phyloP scores from a whole-genome alignment of 1,139 yeast species.

The Sugiyamaella paludigena region DNA sequence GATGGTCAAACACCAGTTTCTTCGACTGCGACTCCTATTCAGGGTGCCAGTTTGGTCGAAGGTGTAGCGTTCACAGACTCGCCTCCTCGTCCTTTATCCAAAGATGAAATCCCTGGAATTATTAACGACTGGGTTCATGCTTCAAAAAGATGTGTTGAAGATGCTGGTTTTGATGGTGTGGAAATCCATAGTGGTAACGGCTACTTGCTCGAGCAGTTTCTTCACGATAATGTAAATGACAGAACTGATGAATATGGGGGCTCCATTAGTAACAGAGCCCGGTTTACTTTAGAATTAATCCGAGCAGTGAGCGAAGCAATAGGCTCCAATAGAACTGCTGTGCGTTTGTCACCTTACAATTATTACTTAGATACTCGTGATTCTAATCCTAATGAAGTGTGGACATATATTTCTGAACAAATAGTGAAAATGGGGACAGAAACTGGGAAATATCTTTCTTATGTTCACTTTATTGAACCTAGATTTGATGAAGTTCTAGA shows the following conservation, averaged over 20 bases:
- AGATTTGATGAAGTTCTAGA: slow-evolving; percentile 20
- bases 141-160: slow-evolving; percentile 46
- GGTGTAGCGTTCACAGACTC: slow-evolving; percentile 26
- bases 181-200: slow-evolving; percentile 69
- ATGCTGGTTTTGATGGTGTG: slow-evolving; percentile 64
- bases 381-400: slow-evolving; percentile 24
- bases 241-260: slow-evolving; percentile 69
- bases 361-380: slow-evolving; percentile 33
- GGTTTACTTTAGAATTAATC: slow-evolving; percentile 53
- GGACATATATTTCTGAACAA: slow-evolving; percentile 20
- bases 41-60: slow-evolving; percentile 13
- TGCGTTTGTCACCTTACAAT: slow-evolving; percentile 57
- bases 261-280: slow-evolving; percentile 57
- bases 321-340: slow-evolving; percentile 51
- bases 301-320: slow-evolving; percentile 48
- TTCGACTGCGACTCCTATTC: slow-evolving; percentile 11
- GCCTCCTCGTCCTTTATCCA: slow-evolving; percentile 37
- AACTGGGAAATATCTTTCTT: slow-evolving; percentile 38
- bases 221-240: slow-evolving; percentile 48
- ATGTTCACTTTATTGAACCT: slow-evolving; percentile 51
- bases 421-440: slow-evolving; percentile 19
- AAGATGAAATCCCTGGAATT: slow-evolving; percentile 42
- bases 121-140: slow-evolving; percentile 41
- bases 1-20: slow-evolving; percentile 15
- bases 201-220: slow-evolving; percentile 58